Conservation (phyloP, 306 rosid genomes). For the Arachis stenosperma region DNA sequence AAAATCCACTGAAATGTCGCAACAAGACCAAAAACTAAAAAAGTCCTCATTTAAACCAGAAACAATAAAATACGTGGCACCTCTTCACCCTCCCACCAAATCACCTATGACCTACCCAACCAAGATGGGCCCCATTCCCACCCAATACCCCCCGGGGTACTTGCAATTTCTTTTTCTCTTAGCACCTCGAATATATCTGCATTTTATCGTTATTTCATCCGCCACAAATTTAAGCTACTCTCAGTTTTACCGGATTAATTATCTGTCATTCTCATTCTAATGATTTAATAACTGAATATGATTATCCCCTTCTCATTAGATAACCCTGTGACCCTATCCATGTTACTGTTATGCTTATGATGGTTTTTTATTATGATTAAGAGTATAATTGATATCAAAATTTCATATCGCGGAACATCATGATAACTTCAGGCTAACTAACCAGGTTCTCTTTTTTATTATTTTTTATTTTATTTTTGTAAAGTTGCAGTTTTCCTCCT, state of each 20-base stretch:
- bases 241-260: not conserved
- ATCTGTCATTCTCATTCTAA: not conserved
- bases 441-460: not conserved
- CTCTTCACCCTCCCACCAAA: not conserved
- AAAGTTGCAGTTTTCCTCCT: constrained; percentile 3
- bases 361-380: not conserved
- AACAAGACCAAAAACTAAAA: not conserved
- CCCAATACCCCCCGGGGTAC: not conserved
- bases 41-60: not conserved
- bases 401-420: constrained; percentile 27
- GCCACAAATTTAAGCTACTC: constrained; percentile 2
- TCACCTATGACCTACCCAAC: not conserved
- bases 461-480: not conserved
- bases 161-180: not conserved
- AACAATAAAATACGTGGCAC: constrained; percentile 27
- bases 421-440: constrained; percentile 26
- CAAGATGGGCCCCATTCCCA: constrained; percentile 39
- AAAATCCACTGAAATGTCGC: not conserved
- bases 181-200: not conserved
- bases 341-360: not conserved
- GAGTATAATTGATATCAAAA: not conserved
- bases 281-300: not conserved
- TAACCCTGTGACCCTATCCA: not conserved
- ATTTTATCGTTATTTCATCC: constrained; percentile 36
- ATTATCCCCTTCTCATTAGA: not conserved